Base-by-base conservation (phyloP, 495 filamentous ascomycete species). In the Penicillium desertorum region DNA sequence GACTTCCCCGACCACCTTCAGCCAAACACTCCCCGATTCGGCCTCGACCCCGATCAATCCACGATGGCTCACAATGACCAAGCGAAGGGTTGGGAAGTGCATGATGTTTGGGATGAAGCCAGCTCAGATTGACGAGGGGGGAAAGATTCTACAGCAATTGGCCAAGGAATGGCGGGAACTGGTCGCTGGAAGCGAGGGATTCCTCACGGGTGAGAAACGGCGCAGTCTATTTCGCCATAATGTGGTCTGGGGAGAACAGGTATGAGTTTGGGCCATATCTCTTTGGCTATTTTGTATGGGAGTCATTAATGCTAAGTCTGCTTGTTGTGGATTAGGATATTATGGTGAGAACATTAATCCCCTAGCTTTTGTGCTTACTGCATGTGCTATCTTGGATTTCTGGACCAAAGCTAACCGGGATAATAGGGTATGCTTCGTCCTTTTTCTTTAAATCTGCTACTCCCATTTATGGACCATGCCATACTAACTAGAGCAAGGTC, bases 231-330 rank as follows among this genome's bases (percentile, higher is more conserved):
- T 83, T 57, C 70, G 82, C n/a, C 86, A 91, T 63, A 76, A 81
- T 67, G 86, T 97, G 20, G 88, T 86, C 0, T 96, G 91, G 92
- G 92, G 91, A 32, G 93, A 98, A 75, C 91, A 92, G 90, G 92
- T 89, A 80, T 45, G 68, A 25, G 44, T 3, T 32, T 41, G 51
- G 29, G 46, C 43, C 16, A 55, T 23, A 48, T 50, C 45, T 11
- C 20, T 11, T 36, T 32, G 19, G 22, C 2, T 25, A 7, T n/a
- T 16, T 20, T 23, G 46, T 27, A 36, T 30, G 14, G 39, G 23
- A n/a, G 5, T 37, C n/a, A 39, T 57, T 64, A 54, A 62, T 54
- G 19, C 14, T 45, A 59, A 30, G 44, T 34, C 41, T 60, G 25
- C 51, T 43, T 25, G 9, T 57, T 45, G 16, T 37, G 45, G 9